These are phyloP conservation scores for Davidsoniella eucalypti DNA, from an alignment of 2,329 filamentous ascomycete species.

Conservation along the genomic window DNA sequence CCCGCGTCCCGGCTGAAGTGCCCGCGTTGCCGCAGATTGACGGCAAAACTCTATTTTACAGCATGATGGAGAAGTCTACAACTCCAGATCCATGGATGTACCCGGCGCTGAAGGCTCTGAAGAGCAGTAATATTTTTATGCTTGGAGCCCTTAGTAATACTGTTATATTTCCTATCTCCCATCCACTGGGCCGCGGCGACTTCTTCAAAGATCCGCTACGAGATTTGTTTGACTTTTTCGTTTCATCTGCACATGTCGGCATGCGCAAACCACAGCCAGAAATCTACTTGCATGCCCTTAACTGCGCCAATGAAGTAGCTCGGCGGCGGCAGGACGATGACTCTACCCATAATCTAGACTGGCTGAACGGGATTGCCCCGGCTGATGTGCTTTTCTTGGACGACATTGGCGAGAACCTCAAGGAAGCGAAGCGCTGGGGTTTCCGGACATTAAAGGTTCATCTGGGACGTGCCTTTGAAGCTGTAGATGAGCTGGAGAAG, in stretches of 20 bases:
- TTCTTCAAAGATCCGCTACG: slow-evolving; percentile 40
- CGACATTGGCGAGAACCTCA: slow-evolving; percentile 87
- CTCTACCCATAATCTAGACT: neutral
- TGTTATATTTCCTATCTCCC: slow-evolving; percentile 62
- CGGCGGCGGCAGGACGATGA: neutral
- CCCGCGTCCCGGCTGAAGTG: slow-evolving; percentile 16
- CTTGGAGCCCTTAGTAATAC: slow-evolving; percentile 83
- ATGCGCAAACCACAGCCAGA: slow-evolving; percentile 71
- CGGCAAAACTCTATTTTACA: slow-evolving; percentile 65
- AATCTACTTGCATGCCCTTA: slow-evolving; percentile 63
- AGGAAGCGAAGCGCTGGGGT: slow-evolving; percentile 56
- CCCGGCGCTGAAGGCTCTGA: slow-evolving; percentile 58
- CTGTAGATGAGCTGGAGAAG: slow-evolving; percentile 64
- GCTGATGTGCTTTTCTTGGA: slow-evolving; percentile 74
- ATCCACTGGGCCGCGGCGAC: slow-evolving; percentile 42
- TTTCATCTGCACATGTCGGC: slow-evolving; percentile 73
- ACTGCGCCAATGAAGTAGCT: slow-evolving; percentile 47
- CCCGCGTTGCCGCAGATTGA: slow-evolving; percentile 60
- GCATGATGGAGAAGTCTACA: slow-evolving; percentile 68
- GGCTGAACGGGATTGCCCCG: slow-evolving; percentile 23
- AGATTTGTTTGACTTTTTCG: slow-evolving; percentile 66
- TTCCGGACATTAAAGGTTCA: slow-evolving; percentile 74
- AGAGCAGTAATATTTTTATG: slow-evolving; percentile 46
- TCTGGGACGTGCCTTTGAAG: slow-evolving; percentile 61
- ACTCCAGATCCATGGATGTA: slow-evolving; percentile 74